Conservation (phyloP, 164 flowering plant species). For the Euptelea pleiosperma region DNA sequence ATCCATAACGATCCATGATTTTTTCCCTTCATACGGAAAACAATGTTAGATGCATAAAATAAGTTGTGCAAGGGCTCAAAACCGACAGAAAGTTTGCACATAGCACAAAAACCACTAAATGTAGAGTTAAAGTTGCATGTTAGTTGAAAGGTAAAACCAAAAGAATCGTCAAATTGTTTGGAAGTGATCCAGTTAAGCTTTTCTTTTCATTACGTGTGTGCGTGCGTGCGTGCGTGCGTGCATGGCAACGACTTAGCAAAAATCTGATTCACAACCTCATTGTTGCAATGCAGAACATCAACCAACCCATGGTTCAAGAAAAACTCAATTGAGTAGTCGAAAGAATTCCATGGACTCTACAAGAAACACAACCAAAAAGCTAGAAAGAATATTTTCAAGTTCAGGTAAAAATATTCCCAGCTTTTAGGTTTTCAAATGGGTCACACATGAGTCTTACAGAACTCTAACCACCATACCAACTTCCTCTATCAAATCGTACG, state of each 20-base stretch:
- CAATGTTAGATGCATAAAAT: conserved; percentile 4
- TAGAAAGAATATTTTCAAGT: too few species aligned
- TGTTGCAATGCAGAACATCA: too few species aligned
- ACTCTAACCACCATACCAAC: too few species aligned
- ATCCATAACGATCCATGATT: neutral
- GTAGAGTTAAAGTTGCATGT: neutral
- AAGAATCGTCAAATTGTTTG: neutral
- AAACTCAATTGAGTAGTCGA: too few species aligned
- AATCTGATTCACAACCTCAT: too few species aligned
- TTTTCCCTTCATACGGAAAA: neutral
- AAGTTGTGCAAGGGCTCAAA: neutral
- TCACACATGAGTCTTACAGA: too few species aligned
- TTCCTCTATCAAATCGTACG: neutral
- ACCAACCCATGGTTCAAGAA: too few species aligned
- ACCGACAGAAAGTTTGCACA: neutral
- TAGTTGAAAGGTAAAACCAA: neutral
- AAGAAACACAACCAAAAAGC: too few species aligned
- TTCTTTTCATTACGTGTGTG: too few species aligned
- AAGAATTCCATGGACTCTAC: too few species aligned
- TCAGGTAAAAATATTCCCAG: neutral
- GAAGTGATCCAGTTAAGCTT: neutral
- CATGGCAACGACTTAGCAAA: too few species aligned
- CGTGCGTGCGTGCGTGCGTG: too few species aligned
- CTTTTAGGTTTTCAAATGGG: neutral
- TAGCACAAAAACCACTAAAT: neutral